A percentile compares a stretch with the other conserved stretches of the same genome.
phyloP scores from a whole-genome alignment of 2,329 filamentous ascomycete genomes.

The Cladosporium phlei region DNA sequence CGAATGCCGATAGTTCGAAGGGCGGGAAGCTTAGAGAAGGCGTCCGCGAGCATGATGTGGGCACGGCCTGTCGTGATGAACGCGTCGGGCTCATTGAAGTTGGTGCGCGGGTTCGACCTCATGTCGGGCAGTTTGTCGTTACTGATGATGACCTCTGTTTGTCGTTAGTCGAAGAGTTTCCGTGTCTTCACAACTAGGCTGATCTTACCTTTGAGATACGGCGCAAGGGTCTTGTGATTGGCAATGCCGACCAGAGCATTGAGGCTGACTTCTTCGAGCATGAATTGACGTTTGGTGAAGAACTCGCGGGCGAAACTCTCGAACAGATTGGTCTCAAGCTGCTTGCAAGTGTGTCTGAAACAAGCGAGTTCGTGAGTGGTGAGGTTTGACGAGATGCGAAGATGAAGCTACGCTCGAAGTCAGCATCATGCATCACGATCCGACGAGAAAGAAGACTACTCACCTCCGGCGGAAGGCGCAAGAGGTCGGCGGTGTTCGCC shows the following conservation, averaged over 20 bases:
- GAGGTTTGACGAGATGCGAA: constrained; percentile 51
- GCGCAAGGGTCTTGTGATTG: constrained; percentile 34
- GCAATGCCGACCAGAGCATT: constrained; percentile 46
- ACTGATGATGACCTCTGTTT: constrained; percentile 2
- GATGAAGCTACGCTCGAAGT: no score
- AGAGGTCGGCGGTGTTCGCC: constrained; percentile 14
- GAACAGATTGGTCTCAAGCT: constrained; percentile 52
- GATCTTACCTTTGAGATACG: constrained; percentile 42
- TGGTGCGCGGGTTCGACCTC: constrained; percentile 15
- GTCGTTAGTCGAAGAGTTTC: neutral
- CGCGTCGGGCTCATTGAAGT: constrained; percentile 17
- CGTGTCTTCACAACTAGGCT: no score
- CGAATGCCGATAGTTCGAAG: constrained; percentile 56
- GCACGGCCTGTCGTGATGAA: constrained; percentile 44
- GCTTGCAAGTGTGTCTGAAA: constrained; percentile 53
- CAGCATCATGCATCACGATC: no score
- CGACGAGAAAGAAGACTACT: no score
- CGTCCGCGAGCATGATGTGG: constrained; percentile 51
- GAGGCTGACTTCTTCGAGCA: constrained; percentile 55
- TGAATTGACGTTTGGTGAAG: constrained; percentile 63
- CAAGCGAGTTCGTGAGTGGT: constrained; percentile 52
- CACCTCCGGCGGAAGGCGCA: constrained; percentile 52
- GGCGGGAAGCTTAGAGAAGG: constrained; percentile 51
- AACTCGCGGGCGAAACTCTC: constrained; percentile 57
- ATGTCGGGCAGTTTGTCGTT: neutral